These are phyloP conservation scores for Haplosporangium sp. DNA, from an alignment of 371 early-diverging fungal genomes.

Conservation along the genomic window DNA sequence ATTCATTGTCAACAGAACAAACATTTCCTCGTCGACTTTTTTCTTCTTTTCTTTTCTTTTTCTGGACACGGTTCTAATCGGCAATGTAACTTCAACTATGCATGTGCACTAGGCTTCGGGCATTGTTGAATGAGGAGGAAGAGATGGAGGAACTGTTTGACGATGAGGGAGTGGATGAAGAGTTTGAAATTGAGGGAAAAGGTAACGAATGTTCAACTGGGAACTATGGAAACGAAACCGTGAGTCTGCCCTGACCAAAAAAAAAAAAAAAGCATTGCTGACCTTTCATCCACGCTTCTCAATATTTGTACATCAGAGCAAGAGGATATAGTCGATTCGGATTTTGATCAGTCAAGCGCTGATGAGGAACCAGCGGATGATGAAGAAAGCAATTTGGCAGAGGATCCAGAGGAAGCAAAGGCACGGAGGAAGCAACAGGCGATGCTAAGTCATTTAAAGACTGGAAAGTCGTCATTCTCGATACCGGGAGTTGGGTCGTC, in stretches of 20 bases:
- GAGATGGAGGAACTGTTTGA: constrained; percentile 73
- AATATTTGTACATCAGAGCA: constrained; percentile 37
- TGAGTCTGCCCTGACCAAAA: too few species aligned
- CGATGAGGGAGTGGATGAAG: constrained; percentile 67
- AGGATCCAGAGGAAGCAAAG: constrained; percentile 60
- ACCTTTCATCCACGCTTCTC: too few species aligned
- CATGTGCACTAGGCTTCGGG: constrained; percentile 61
- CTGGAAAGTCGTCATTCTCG: constrained; percentile 47
- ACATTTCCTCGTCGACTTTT: too few species aligned
- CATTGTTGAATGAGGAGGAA: constrained; percentile 65
- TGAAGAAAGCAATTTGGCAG: constrained; percentile 58
- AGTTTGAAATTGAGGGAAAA: constrained; percentile 60
- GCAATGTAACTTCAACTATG: neutral
- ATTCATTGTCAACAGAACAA: too few species aligned
- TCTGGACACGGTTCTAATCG: neutral
- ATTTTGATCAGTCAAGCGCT: constrained; percentile 71
- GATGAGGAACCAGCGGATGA: constrained; percentile 69
- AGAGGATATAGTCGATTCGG: constrained; percentile 71
- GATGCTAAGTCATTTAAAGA: constrained; percentile 43
- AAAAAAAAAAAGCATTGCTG: neutral
- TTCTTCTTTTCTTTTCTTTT: neutral
- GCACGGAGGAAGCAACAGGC: constrained; percentile 45
- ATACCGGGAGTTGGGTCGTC: constrained; percentile 18
- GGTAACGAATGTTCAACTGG: neutral
- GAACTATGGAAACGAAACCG: too few species aligned